These are phyloP conservation scores for Psilocybe mexicana DNA, from an alignment of 1,284 basidiomycete genomes.

Conservation along the genomic window DNA sequence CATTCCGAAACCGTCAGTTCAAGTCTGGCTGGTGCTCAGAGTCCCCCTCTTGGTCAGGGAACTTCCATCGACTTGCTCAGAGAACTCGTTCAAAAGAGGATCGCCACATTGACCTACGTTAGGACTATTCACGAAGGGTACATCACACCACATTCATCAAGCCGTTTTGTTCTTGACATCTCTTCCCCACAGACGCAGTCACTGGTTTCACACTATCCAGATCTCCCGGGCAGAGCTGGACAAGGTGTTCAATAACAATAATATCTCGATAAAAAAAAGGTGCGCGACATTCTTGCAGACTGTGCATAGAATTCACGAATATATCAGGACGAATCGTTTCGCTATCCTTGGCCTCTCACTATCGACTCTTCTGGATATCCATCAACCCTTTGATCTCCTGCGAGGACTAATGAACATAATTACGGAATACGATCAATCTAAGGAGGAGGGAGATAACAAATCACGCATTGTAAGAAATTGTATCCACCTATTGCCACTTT, in stretches of 20 bases:
- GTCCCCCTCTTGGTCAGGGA: conserved; percentile 53
- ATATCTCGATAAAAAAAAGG: conserved; percentile 69
- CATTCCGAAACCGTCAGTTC: conserved; percentile 50
- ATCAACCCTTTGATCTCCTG: conserved; percentile 75
- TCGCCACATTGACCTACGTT: conserved; percentile 81
- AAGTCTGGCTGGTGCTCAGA: conserved; percentile 39
- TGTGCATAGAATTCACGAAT: conserved; percentile 1
- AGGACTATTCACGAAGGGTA: conserved; percentile 84
- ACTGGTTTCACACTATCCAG: conserved; percentile 89
- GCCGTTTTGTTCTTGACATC: conserved; percentile 2
- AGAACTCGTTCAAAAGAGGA: conserved; percentile 78
- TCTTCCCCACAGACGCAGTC: conserved; percentile 54
- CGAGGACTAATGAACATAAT: conserved; percentile 70
- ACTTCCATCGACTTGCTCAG: conserved; percentile 75
- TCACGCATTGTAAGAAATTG: conserved; percentile 64
- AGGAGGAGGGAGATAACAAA: conserved; percentile 79
- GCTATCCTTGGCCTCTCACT: conserved; percentile 84
- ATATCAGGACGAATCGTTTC: conserved; percentile 71
- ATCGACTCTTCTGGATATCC: conserved; percentile 76
- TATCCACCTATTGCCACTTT: background rate
- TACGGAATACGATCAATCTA: conserved; percentile 76
- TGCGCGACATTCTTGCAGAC: conserved; percentile 33
- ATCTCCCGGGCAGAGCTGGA: conserved; percentile 74
- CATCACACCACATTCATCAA: conserved; percentile 7
- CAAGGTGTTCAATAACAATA: conserved; percentile 67